These are phyloP conservation scores for Trypanosoma congolense DNA, from an alignment of 208 protist genomes.

Conservation along the genomic window DNA sequence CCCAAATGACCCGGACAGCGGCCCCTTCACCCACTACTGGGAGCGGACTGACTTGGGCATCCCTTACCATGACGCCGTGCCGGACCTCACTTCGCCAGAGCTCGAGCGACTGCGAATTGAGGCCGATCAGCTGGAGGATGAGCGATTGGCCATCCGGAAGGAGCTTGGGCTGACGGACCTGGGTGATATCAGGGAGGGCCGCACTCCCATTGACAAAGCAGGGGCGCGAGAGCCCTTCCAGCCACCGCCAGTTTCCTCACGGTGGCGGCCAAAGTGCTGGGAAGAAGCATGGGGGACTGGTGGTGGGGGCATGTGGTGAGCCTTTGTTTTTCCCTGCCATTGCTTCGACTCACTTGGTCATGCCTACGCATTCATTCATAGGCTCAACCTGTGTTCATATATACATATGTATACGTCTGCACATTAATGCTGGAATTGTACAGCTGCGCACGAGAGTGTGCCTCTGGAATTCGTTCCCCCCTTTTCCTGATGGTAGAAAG, in stretches of 20 bases:
- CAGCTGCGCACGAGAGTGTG: too few relatives aligned
- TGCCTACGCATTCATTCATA: too few relatives aligned
- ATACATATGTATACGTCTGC: too few relatives aligned
- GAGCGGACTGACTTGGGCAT: constrained; percentile 84
- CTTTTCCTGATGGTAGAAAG: too few relatives aligned
- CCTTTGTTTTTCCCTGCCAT: constrained; percentile 1
- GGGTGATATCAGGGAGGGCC: constrained; percentile 81
- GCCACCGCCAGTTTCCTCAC: constrained; percentile 73
- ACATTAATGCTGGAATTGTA: too few relatives aligned
- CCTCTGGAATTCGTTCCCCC: too few relatives aligned
- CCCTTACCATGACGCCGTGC: constrained; percentile 83
- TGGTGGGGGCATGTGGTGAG: constrained; percentile 32
- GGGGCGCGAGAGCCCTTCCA: constrained; percentile 58
- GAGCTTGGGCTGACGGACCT: constrained; percentile 83
- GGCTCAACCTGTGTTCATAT: too few relatives aligned
- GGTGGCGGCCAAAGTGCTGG: constrained; percentile 89
- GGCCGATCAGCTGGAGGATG: constrained; percentile 77
- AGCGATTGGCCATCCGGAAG: constrained; percentile 75
- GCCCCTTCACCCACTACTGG: constrained; percentile 84
- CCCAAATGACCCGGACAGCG: constrained; percentile 62
- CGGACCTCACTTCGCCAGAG: constrained; percentile 80
- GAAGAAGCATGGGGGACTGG: constrained; percentile 85
- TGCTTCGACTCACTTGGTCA: neutral
- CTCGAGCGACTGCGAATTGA: constrained; percentile 81
- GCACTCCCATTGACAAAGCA: constrained; percentile 50